Evolutionary conservation across 768 basidiomycete genomes (phyloP).

Genomic region (Lactifluus piperatus): DNA sequence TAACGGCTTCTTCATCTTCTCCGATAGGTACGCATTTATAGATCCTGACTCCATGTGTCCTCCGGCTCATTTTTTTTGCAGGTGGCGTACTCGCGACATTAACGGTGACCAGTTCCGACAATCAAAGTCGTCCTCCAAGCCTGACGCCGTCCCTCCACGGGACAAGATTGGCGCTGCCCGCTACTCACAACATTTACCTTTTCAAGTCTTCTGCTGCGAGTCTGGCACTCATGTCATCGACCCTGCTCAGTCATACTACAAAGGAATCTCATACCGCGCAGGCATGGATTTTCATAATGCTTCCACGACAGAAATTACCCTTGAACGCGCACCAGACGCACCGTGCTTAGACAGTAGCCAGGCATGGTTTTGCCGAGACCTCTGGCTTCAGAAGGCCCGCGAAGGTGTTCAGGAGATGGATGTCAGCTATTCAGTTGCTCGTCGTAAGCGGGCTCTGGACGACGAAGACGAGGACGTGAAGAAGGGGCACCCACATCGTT

Average conservation of each 20-base stretch:
- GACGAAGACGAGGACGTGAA: slow-evolving; percentile 24
- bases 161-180: slow-evolving; percentile 74
- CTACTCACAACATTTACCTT: slow-evolving; percentile 88
- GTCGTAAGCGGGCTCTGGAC: slow-evolving; percentile 28
- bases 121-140: slow-evolving; percentile 86
- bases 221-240: slow-evolving; percentile 96
- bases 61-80: slow-evolving; percentile 25
- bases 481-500: slow-evolving; percentile 25
- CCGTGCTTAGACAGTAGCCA: slow-evolving; percentile 93
- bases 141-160: slow-evolving; percentile 87
- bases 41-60: background rate
- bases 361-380: slow-evolving; percentile 96
- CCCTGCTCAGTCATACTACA: slow-evolving; percentile 92
- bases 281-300: slow-evolving; percentile 78
- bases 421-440: slow-evolving; percentile 11
- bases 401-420: slow-evolving; percentile 59
- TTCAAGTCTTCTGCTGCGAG: slow-evolving; percentile 99
- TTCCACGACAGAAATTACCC: slow-evolving; percentile 46
- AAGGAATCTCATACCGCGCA: slow-evolving; percentile 76
- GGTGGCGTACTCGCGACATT: slow-evolving; percentile 97
- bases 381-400: slow-evolving; percentile 85
- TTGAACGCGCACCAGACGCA: slow-evolving; percentile 63
- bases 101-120: slow-evolving; percentile 98
- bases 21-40: slow-evolving; percentile 58
- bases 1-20: slow-evolving; percentile 96